Evolutionary conservation across 352 stramenopile genomes (phyloP).

Genomic region (Aphanomyces euteiches): DNA sequence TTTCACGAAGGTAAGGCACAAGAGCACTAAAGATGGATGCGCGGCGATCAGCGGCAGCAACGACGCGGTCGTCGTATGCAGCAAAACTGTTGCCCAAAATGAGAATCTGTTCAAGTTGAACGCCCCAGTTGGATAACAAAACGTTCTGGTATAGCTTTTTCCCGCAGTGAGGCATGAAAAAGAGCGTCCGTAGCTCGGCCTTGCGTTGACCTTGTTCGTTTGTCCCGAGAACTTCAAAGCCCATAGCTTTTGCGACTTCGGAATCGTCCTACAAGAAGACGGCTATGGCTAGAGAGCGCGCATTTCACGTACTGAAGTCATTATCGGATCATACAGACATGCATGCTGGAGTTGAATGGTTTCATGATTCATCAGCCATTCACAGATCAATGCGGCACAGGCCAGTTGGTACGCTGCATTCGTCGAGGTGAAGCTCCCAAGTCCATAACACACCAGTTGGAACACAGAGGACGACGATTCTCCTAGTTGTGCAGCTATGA

Average conservation of each 20-base stretch:
- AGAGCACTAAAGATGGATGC: conserved; percentile 48
- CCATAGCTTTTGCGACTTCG: conserved; percentile 45
- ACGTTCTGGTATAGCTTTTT: conserved; percentile 87
- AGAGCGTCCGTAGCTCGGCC: conserved; percentile 54
- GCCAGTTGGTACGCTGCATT: conserved; percentile 78
- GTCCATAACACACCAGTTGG: conserved; percentile 20
- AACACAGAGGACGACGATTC: not conserved
- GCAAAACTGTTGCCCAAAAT: conserved; percentile 89
- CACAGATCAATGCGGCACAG: conserved; percentile 47
- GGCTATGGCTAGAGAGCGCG: not conserved
- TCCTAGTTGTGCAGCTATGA: not conserved
- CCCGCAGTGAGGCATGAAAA: conserved; percentile 91
- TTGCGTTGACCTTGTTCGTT: conserved; percentile 61
- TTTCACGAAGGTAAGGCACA: conserved; percentile 51
- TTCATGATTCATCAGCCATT: not conserved
- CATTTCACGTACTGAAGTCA: conserved; percentile 53
- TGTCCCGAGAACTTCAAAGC: conserved; percentile 44
- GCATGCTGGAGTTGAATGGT: not conserved
- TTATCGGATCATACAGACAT: conserved; percentile 74
- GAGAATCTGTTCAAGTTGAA: conserved; percentile 40
- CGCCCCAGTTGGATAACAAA: conserved; percentile 73
- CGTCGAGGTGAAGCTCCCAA: not conserved
- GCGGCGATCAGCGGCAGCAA: conserved; percentile 43
- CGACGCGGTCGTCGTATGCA: conserved; percentile 67
- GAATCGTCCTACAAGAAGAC: conserved; percentile 43